phyloP scores from a whole-genome alignment of 1,139 yeast genomes.

The Candida gigantensis region DNA sequence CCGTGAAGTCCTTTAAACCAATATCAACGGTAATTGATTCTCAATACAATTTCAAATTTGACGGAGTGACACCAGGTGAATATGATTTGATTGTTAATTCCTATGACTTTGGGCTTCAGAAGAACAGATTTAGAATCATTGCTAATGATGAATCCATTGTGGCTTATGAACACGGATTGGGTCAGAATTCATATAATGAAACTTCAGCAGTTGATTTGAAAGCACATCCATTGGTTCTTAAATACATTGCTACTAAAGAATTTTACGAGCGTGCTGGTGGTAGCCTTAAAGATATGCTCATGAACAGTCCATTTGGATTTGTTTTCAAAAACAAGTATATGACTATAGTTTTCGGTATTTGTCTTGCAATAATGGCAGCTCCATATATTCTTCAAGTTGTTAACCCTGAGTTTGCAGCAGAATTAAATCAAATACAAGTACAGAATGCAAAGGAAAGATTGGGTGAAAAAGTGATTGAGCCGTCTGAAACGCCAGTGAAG shows the following conservation, averaged over 20 bases:
- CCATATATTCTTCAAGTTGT: slow-evolving; percentile 35
- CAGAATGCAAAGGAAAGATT: slow-evolving; percentile 12
- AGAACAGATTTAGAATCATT: slow-evolving; percentile 28
- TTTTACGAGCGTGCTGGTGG: slow-evolving; percentile 40
- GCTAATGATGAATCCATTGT: slow-evolving; percentile 21
- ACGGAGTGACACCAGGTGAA: slow-evolving; percentile 29
- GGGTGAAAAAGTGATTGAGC: slow-evolving; percentile 7
- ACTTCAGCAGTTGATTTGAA: slow-evolving; percentile 21
- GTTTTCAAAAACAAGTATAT: slow-evolving; percentile 40
- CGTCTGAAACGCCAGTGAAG: slow-evolving; percentile 6
- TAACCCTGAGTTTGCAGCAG: slow-evolving; percentile 42
- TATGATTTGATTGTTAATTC: slow-evolving; percentile 38
- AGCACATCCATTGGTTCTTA: slow-evolving; percentile 24
- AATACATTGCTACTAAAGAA: slow-evolving; percentile 25
- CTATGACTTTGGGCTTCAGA: slow-evolving; percentile 36
- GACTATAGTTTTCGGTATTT: slow-evolving; percentile 33
- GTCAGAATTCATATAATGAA: slow-evolving; percentile 18
- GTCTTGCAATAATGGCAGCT: slow-evolving; percentile 33
- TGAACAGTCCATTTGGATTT: slow-evolving; percentile 47
- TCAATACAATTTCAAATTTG: slow-evolving; percentile 27
- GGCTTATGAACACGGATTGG: slow-evolving; percentile 28
- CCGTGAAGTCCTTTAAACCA: slow-evolving; percentile 11
- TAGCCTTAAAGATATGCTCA: slow-evolving; percentile 33
- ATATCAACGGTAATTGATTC: slow-evolving; percentile 24
- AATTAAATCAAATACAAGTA: slow-evolving; percentile 29